Evolutionary conservation across 352 stramenopile species (phyloP).

Genomic region (Phytophthora megakarya): DNA sequence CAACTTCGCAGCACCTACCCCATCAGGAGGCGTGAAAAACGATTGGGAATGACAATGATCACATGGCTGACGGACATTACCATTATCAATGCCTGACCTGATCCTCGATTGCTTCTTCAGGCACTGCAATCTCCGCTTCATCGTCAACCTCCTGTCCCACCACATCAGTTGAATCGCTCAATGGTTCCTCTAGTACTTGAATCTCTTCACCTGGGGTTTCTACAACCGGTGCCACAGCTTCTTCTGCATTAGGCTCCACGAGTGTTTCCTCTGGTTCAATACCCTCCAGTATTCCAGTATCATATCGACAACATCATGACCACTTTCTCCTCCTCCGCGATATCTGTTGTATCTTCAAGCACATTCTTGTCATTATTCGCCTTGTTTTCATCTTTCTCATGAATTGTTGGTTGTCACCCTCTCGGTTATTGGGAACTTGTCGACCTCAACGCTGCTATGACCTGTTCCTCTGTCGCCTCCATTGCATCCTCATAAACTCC

Average conservation of each 20-base stretch:
- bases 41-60: constrained; percentile 14
- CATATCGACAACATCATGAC: neutral
- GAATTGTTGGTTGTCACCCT: constrained; percentile 19
- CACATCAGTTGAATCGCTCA: neutral
- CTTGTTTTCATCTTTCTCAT: constrained; percentile 8
- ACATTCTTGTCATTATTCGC: neutral
- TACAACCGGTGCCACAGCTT: neutral
- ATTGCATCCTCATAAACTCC: constrained; percentile 35
- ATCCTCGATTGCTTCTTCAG: too few relatives aligned
- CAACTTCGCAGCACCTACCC: too few relatives aligned
- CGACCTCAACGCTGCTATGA: constrained; percentile 19
- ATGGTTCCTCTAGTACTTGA: neutral
- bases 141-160: too few relatives aligned
- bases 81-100: constrained; percentile 22
- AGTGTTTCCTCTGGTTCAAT: neutral
- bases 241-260: neutral
- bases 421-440: constrained; percentile 9
- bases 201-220: neutral
- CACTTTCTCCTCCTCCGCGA: neutral
- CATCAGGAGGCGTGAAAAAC: too few relatives aligned
- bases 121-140: too few relatives aligned
- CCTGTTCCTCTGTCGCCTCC: constrained; percentile 29
- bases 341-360: neutral
- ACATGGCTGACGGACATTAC: constrained; percentile 15
- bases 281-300: constrained; percentile 4